Evolutionary conservation across 1,284 basidiomycete species (phyloP), one percentile per base, ranked within the genome.

Genomic region (Austroboletus niveus): DNA sequence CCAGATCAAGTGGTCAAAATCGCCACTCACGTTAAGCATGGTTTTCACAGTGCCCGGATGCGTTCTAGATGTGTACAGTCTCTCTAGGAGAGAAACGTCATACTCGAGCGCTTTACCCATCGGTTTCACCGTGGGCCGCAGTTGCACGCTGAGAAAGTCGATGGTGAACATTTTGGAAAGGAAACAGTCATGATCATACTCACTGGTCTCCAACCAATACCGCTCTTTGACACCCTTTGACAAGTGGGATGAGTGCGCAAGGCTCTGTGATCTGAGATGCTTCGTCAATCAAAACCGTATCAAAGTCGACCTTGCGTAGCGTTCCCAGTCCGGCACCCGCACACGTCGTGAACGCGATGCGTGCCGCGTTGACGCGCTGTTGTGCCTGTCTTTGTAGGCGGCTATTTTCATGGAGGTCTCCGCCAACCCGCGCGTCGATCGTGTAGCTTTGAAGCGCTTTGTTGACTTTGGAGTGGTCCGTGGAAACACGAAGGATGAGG

Each of bases 131-230:
- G 78, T 85, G 1, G 82, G 83, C 2, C 84, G 74, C 14, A 85
- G 71, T 63, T 86, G 84, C 24, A 84, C 82, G 52, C 84, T 86
- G 55, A 36, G 5, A 34, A 5, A 11, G 35, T 11, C 34, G 40
- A 51, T 27, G 29, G 29, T 42, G 45, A 47, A 32, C 17, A 12
- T 5, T 3, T 32, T 31, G 5, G 17, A 38, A 8, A 12, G 4
- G 8, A 36, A 35, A 14, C 15, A 3, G 12, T 32, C 8, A 10
- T 31, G 11, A 22, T 44, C 27, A 27, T 17, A 69, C 81, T 69
- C 56, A 86, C 84, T 85, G 84, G 58, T 86, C 83, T 5, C 84
- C 84, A 7, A 86, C 84, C 15, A 86, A 67, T 6, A 85, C 75
- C 0, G 79, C 83, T 31, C 74, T 69, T 44, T 69, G 63, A 40